Percentiles rank a stretch among this genome's conserved stretches.
Evolutionary conservation across 2,329 filamentous ascomycete species (phyloP).

Genomic region (Colletotrichum acutatum): DNA sequence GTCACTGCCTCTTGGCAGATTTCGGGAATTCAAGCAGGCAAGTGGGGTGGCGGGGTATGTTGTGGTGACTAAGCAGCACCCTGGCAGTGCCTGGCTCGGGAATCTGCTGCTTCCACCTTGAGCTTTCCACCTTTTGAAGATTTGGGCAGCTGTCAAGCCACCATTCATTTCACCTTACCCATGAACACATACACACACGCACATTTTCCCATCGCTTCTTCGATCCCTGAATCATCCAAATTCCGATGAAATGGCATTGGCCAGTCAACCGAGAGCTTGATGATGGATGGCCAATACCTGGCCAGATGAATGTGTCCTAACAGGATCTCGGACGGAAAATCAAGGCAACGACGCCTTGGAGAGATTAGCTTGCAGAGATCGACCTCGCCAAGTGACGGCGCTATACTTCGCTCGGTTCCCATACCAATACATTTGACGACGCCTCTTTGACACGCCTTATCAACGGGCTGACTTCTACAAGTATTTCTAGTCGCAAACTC

Average conservation of each 20-base stretch:
- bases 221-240: constrained; percentile 8
- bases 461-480: not conserved
- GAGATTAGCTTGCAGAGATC: constrained; percentile 30
- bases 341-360: constrained; percentile 12
- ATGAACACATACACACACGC: not conserved
- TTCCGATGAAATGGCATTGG: constrained; percentile 13
- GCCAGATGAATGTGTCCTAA: not conserved
- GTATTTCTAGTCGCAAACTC: not conserved
- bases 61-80: constrained; percentile 20
- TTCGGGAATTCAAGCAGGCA: constrained; percentile 11
- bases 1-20: constrained; percentile 7
- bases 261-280: not conserved
- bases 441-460: not conserved
- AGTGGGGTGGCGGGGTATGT: constrained; percentile 19
- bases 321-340: constrained; percentile 4
- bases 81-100: not conserved
- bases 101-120: not conserved
- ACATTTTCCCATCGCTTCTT: not conserved
- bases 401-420: not conserved
- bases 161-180: constrained; percentile 22
- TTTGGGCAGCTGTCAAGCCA: not conserved
- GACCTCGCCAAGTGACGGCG: constrained; percentile 17
- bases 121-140: not conserved
- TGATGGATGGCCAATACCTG: not conserved
- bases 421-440: constrained; percentile 24